A percentile compares a stretch with the other conserved stretches of the same genome.
phyloP scores from a whole-genome alignment of 306 rosid genomes.

The Datisca glomerata region DNA sequence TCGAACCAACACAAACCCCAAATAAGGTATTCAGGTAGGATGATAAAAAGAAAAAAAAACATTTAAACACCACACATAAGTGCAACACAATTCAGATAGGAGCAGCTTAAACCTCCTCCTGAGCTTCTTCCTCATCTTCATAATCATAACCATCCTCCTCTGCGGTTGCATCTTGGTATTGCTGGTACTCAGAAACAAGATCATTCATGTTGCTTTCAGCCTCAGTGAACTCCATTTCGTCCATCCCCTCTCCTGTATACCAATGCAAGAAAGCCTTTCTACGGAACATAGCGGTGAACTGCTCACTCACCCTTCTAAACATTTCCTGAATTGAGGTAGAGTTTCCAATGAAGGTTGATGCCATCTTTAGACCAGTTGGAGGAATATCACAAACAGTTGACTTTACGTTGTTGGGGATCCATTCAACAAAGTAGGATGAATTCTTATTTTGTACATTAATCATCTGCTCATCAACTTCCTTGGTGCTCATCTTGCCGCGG shows the following conservation, averaged over 20 bases:
- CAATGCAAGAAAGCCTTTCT: slow-evolving; percentile 67
- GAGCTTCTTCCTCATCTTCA: slow-evolving; percentile 42
- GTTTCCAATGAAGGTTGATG: slow-evolving; percentile 53
- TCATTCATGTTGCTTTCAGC: slow-evolving; percentile 63
- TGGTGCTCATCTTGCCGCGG: slow-evolving; percentile 73
- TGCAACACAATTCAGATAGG: slow-evolving; percentile 2
- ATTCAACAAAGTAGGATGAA: slow-evolving; percentile 60
- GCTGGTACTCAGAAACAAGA: slow-evolving; percentile 53
- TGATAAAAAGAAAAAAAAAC: slow-evolving; percentile 8
- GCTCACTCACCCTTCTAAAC: slow-evolving; percentile 69
- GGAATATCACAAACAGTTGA: slow-evolving; percentile 63
- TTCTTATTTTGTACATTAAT: slow-evolving; percentile 62
- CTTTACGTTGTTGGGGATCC: slow-evolving; percentile 67
- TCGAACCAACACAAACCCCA: slow-evolving; percentile 25
- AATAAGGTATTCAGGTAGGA: slow-evolving; percentile 39
- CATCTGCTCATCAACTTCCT: slow-evolving; percentile 68
- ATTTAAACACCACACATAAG: slow-evolving; percentile 12
- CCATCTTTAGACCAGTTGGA: slow-evolving; percentile 57
- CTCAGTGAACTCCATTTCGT: slow-evolving; percentile 54
- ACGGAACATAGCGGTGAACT: slow-evolving; percentile 69
- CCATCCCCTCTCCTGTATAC: slow-evolving; percentile 63
- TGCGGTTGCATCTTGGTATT: slow-evolving; percentile 59
- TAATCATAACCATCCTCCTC: slow-evolving; percentile 47
- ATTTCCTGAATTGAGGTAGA: slow-evolving; percentile 62
- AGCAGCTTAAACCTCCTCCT: slow-evolving; percentile 29